Evolutionary conservation across 1,139 yeast species (phyloP).

Genomic region (Kurtzmaniella quercitrusa): DNA sequence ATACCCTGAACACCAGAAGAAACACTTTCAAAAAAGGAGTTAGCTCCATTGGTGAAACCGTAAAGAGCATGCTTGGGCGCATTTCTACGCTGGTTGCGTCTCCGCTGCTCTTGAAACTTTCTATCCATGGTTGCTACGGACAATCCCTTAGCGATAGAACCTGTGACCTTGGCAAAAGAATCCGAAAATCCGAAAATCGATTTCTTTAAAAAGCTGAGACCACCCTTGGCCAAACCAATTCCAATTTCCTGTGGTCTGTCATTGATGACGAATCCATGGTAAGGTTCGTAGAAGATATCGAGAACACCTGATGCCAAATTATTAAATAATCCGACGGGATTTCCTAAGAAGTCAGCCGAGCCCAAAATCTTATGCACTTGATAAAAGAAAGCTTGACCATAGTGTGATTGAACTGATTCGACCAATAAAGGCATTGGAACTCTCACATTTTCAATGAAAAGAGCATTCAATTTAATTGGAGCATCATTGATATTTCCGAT

Average conservation of each 20-base stretch:
- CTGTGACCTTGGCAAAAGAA: slow-evolving; percentile 87
- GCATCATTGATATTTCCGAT: slow-evolving; percentile 97
- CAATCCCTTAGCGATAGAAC: slow-evolving; percentile 91
- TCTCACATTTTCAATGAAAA: slow-evolving; percentile 82
- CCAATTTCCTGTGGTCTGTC: slow-evolving; percentile 97
- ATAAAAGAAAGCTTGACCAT: slow-evolving; percentile 87
- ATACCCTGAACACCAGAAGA: slow-evolving; percentile 88
- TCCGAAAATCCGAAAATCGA: slow-evolving; percentile 94
- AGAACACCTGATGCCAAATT: slow-evolving; percentile 91
- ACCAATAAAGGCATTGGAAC: slow-evolving; percentile 75
- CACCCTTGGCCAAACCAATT: slow-evolving; percentile 93
- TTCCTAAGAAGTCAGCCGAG: slow-evolving; percentile 93
- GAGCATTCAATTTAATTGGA: slow-evolving; percentile 83
- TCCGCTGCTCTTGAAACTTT: slow-evolving; percentile 77
- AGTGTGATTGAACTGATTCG: slow-evolving; percentile 77
- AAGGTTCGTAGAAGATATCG: slow-evolving; percentile 96
- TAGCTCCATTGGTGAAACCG: slow-evolving; percentile 84
- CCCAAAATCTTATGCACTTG: slow-evolving; percentile 93
- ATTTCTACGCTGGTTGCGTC: slow-evolving; percentile 69
- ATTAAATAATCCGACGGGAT: slow-evolving; percentile 94
- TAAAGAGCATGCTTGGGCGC: slow-evolving; percentile 85
- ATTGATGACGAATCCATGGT: slow-evolving; percentile 88
- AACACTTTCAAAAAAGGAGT: slow-evolving; percentile 81
- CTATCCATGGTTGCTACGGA: slow-evolving; percentile 87
- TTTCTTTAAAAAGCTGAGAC: slow-evolving; percentile 87